Base-by-base conservation (phyloP, 1,139 yeast genomes). In the Yamadazyma membranifaciens region DNA sequence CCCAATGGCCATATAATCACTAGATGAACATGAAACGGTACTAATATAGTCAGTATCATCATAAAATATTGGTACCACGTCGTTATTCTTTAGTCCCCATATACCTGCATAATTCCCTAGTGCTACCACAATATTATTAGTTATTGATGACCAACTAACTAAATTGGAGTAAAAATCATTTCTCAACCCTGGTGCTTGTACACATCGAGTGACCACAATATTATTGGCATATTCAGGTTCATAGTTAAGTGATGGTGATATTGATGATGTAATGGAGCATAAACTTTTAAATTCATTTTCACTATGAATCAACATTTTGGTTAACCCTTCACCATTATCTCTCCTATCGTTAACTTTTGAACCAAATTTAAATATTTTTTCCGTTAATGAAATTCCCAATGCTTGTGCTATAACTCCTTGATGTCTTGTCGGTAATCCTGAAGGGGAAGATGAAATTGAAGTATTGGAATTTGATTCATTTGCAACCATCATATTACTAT, bases 131-230 rank as follows among this genome's bases (percentile, higher is more conserved):
- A 88, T 66, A 26, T 68, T 68, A 22, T 73, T 73, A 1, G 78
- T 62, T 20, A 55, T 55, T 3, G 59, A 57, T 0, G 91, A 81
- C 95, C 96, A 88, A 9, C 91, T 77, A 0, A 88, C 76, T 37
- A 86, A 65, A 53, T 87, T 86, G 1, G 88, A 75, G 60, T 89
- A 89, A 57, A 82, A 89, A 57, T 89, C 96, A 55, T 87, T 84
- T 44, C 85, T 67, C 39, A 89, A 62, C 0, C 81, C 81, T 0
- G 91, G 92, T 0, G 95, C 95, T 54, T 83, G 88, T 16, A 87
- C 42, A 16, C 29, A 29, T n/a, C 32, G 16, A 11, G 14, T 16
- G n/a, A 33, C 34, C 13, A 14, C 10, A 11, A 36, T 11, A n/a
- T 10, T 13, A 27, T 27, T 27, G 9, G 29, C 12, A 29, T 11